Percentiles rank a stretch among this genome's conserved stretches.
phyloP scores from a whole-genome alignment of 1,284 basidiomycete species.

The Meira nashicola region DNA sequence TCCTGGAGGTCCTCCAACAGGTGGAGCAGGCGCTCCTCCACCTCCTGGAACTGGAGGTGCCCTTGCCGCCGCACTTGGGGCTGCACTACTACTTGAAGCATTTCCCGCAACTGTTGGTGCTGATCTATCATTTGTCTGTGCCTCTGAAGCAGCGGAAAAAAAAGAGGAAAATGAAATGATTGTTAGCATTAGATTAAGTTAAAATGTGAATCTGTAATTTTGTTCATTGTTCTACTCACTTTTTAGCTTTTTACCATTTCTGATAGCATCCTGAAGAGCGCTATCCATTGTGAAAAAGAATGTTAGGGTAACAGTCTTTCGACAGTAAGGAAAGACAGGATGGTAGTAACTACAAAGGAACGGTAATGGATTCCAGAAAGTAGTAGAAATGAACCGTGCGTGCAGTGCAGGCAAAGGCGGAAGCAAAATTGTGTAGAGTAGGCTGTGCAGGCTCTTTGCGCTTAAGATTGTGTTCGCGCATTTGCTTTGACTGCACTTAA shows the following conservation, averaged over 20 bases:
- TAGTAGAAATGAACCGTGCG: neutral
- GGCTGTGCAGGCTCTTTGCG: neutral
- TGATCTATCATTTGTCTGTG: slow-evolving; percentile 30
- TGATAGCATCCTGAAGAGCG: slow-evolving; percentile 37
- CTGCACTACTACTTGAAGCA: slow-evolving; percentile 8
- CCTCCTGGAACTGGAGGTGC: slow-evolving; percentile 21
- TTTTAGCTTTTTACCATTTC: slow-evolving; percentile 37
- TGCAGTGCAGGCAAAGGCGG: neutral
- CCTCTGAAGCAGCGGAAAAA: slow-evolving; percentile 25
- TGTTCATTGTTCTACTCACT: slow-evolving; percentile 17
- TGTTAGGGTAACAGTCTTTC: too few species aligned
- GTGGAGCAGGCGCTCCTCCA: slow-evolving; percentile 8
- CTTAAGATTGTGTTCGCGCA: too few species aligned
- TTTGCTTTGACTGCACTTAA: too few species aligned
- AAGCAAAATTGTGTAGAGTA: neutral
- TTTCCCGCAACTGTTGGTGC: slow-evolving; percentile 17
- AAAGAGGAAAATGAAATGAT: neutral
- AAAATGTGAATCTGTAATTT: slow-evolving; percentile 1
- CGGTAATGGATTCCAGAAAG: neutral
- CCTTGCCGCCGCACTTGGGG: slow-evolving; percentile 6
- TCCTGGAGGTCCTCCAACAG: slow-evolving; percentile 16
- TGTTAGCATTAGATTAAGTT: neutral
- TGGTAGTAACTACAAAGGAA: neutral
- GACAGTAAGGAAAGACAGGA: neutral
- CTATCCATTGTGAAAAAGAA: slow-evolving; percentile 35